phyloP scores from a whole-genome alignment of 257 asterid species.

The Solanum ahanhuiri region DNA sequence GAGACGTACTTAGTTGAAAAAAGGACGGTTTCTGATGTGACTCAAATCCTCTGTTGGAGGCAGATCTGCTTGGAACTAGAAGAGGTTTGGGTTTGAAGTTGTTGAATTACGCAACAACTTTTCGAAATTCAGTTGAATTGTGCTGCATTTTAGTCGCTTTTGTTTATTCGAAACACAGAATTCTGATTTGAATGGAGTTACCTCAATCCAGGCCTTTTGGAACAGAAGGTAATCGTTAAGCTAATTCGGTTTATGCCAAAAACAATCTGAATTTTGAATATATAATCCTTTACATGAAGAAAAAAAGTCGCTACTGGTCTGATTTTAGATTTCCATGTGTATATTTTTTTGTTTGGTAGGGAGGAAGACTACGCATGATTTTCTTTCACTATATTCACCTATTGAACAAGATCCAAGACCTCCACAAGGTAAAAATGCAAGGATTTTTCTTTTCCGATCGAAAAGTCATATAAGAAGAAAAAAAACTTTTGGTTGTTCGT shows the following conservation, averaged over 20 bases:
- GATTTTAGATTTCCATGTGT: background rate
- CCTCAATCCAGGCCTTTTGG: slow-evolving; percentile 58
- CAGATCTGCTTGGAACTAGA: slow-evolving; percentile 15
- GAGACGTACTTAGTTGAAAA: background rate
- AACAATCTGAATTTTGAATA: background rate
- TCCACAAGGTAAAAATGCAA: slow-evolving; percentile 30
- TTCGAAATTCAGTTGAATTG: slow-evolving; percentile 10
- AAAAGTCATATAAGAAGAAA: background rate
- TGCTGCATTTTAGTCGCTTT: background rate
- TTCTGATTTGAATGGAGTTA: slow-evolving; percentile 48
- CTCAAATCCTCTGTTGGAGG: slow-evolving; percentile 1
- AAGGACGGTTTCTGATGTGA: background rate
- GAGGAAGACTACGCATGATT: slow-evolving; percentile 68
- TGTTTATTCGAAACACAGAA: background rate
- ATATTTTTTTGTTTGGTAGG: slow-evolving; percentile 6
- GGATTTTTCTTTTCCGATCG: background rate
- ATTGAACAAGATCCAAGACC: slow-evolving; percentile 82
- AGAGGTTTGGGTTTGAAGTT: background rate
- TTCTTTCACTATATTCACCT: slow-evolving; percentile 76
- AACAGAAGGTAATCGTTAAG: slow-evolving; percentile 39
- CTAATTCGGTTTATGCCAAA: background rate
- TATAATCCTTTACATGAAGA: background rate
- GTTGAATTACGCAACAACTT: background rate
- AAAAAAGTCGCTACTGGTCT: background rate
- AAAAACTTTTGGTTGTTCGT: background rate